Evolutionary conservation across 495 filamentous ascomycete genomes (phyloP).

Genomic region (Penicillium antarcticum): DNA sequence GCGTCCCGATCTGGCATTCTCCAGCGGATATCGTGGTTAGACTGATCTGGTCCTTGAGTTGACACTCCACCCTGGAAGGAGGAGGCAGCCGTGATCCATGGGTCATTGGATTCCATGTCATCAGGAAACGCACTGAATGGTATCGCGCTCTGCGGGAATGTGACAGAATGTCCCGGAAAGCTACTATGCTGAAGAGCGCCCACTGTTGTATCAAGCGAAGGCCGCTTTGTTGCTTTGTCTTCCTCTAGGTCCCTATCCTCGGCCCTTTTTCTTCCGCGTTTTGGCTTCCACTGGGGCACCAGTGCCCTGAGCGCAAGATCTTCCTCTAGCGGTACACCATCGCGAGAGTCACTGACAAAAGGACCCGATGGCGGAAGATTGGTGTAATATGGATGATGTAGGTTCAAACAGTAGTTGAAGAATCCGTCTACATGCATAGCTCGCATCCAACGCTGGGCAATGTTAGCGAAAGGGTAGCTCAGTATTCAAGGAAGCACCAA

Average conservation of each 20-base stretch:
- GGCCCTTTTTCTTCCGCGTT: conserved; percentile 78
- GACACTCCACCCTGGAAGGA: conserved; percentile 22
- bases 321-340: conserved; percentile 87
- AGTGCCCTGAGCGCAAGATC: conserved; percentile 89
- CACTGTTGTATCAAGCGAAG: conserved; percentile 64
- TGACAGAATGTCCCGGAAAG: conserved; percentile 46
- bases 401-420: conserved; percentile 84
- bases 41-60: conserved; percentile 24
- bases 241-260: conserved; percentile 67
- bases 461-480: conserved; percentile 4
- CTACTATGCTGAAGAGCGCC: conserved; percentile 53
- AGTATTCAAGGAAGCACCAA: conserved; percentile 30
- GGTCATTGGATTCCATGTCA: conserved; percentile 45
- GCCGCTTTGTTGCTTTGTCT: conserved; percentile 57
- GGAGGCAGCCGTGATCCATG: conserved; percentile 52
- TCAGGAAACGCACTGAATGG: conserved; percentile 61
- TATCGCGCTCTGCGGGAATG: conserved; percentile 57
- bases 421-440: conserved; percentile 98
- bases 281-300: conserved; percentile 85
- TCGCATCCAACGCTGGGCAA: conserved; percentile 85
- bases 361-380: conserved; percentile 66
- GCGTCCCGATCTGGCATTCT: conserved; percentile 47
- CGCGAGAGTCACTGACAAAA: conserved; percentile 64
- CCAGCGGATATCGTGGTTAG: conserved; percentile 45
- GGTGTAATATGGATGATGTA: conserved; percentile 78